phyloP scores from a whole-genome alignment of 441 rosid genomes.

The Biscutella laevigata region DNA sequence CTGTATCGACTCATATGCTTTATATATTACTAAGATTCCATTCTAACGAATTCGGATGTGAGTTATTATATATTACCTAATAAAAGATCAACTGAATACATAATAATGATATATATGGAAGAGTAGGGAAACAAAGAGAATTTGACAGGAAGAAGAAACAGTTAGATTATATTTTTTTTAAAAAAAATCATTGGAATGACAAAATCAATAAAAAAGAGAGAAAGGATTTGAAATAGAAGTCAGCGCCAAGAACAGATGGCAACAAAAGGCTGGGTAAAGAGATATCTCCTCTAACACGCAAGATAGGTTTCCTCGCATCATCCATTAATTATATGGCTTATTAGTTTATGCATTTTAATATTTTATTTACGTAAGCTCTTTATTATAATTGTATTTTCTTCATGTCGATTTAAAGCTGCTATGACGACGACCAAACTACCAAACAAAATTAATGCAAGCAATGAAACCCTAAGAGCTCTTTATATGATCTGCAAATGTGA shows the following conservation, averaged over 20 bases:
- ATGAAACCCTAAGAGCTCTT: slow-evolving; percentile 16
- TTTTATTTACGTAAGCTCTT: background rate
- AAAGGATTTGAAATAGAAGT: slow-evolving; percentile 23
- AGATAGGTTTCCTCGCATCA: slow-evolving; percentile 24
- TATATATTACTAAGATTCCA: too few species aligned
- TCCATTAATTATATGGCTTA: slow-evolving; percentile 16
- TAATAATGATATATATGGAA: too few species aligned
- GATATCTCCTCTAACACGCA: slow-evolving; percentile 26
- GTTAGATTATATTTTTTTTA: slow-evolving; percentile 10
- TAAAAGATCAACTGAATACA: too few species aligned
- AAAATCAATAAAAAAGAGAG: slow-evolving; percentile 14
- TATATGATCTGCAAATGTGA: background rate
- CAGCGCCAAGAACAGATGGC: slow-evolving; percentile 31
- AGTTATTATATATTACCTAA: too few species aligned
- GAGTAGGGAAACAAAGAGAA: slow-evolving; percentile 15
- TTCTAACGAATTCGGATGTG: too few species aligned
- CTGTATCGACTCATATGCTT: too few species aligned
- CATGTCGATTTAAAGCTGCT: background rate
- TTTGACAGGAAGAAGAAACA: slow-evolving; percentile 7
- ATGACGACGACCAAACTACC: slow-evolving; percentile 9
- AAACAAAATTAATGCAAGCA: slow-evolving; percentile 12
- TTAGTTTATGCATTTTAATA: background rate
- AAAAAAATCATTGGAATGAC: slow-evolving; percentile 18
- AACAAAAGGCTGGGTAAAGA: slow-evolving; percentile 20
- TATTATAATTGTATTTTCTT: background rate